Conservation (phyloP, 2,329 filamentous ascomycete species). For the Xylaria sp. region DNA sequence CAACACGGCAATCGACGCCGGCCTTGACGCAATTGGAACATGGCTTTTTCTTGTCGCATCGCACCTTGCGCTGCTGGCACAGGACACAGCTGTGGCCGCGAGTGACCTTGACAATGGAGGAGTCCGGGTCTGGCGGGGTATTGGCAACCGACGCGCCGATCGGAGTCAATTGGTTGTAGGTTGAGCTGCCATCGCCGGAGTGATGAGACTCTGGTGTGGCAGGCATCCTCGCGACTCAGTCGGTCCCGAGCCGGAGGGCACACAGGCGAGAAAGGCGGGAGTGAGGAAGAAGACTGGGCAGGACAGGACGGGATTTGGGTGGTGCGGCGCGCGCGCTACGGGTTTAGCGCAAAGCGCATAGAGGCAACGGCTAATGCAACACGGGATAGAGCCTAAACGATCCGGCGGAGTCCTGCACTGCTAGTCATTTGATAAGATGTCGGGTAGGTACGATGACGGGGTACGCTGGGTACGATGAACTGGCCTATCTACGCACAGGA, state of each 20-base stretch:
- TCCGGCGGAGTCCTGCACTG: conserved; percentile 29
- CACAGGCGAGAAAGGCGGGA: conserved; percentile 20
- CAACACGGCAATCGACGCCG: conserved; percentile 68
- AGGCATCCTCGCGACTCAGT: conserved; percentile 44
- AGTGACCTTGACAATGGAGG: conserved; percentile 63
- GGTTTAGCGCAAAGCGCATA: conserved; percentile 24
- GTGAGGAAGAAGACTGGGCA: conserved; percentile 13
- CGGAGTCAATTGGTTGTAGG: conserved; percentile 45
- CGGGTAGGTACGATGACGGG: conserved; percentile 4
- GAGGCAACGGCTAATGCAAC: conserved; percentile 26
- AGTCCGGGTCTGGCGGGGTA: conserved; percentile 52
- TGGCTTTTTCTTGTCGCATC: conserved; percentile 77
- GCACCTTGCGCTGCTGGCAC: conserved; percentile 81
- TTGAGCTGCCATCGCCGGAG: conserved; percentile 44
- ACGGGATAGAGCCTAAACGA: conserved; percentile 41
- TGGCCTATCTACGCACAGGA: conserved; percentile 22
- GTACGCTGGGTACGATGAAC: conserved; percentile 20
- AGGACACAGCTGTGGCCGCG: conserved; percentile 73
- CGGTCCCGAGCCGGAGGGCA: conserved; percentile 38
- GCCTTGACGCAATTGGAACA: conserved; percentile 75
- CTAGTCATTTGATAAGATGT: conserved; percentile 12
- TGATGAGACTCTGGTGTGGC: conserved; percentile 49
- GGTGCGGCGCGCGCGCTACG: conserved; percentile 9
- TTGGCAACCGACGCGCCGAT: conserved; percentile 45
- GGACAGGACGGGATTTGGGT: not conserved